These are phyloP conservation scores for Plasmopara halstedii DNA, from an alignment of 352 stramenopile genomes.

Conservation along the genomic window DNA sequence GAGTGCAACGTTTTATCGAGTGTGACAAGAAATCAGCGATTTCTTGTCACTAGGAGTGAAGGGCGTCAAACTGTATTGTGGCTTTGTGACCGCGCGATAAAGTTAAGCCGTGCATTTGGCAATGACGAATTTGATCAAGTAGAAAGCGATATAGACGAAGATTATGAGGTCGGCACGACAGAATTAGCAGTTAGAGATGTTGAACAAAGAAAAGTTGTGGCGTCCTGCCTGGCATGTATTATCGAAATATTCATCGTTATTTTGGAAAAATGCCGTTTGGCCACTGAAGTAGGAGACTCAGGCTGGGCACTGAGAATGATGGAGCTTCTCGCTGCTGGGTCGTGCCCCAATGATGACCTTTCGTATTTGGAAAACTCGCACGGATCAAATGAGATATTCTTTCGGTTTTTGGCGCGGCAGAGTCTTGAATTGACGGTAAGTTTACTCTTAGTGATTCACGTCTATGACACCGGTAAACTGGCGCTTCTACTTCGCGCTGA, in stretches of 20 bases:
- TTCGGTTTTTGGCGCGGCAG: constrained; percentile 39
- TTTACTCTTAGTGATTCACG: not conserved
- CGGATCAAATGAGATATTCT: constrained; percentile 27
- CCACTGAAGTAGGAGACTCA: constrained; percentile 13
- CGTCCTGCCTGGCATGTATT: constrained; percentile 26
- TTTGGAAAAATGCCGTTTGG: constrained; percentile 27
- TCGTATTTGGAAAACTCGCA: constrained; percentile 2
- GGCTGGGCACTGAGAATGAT: constrained; percentile 24
- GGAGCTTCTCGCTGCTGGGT: constrained; percentile 27
- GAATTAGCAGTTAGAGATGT: constrained; percentile 1
- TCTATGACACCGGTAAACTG: not conserved
- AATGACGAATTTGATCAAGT: constrained; percentile 22
- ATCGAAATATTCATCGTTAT: constrained; percentile 31
- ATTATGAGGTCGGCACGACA: constrained; percentile 10
- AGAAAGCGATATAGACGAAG: constrained; percentile 11
- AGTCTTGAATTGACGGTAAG: constrained; percentile 42
- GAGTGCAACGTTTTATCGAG: constrained; percentile 1
- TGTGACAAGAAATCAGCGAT: constrained; percentile 9
- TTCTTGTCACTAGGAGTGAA: constrained; percentile 31
- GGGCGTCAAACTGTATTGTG: constrained; percentile 47
- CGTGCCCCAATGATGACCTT: constrained; percentile 12
- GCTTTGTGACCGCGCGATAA: constrained; percentile 23
- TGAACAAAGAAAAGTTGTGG: constrained; percentile 19
- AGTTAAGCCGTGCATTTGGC: constrained; percentile 20
- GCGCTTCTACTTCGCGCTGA: not conserved